Percentiles rank a stretch among this genome's conserved stretches.
These are phyloP conservation scores for Fusarium marasasianum DNA, from an alignment of 2,329 filamentous ascomycete genomes.

Conservation along the genomic window DNA sequence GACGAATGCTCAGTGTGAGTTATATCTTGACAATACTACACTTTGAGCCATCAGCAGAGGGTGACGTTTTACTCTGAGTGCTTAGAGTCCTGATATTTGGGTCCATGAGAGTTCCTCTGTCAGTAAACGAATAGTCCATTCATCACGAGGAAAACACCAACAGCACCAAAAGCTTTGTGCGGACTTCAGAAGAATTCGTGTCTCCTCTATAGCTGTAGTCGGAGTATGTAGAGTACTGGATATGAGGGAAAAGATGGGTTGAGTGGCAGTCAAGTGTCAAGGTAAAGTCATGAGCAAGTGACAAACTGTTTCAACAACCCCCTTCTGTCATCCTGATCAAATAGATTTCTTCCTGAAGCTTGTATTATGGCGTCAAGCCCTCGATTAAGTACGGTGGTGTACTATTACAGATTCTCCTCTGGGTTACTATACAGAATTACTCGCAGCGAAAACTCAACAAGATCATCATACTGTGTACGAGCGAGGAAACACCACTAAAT, in stretches of 20 bases:
- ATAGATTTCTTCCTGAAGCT: background rate
- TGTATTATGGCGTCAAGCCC: background rate
- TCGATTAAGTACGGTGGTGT: background rate
- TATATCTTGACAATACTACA: background rate
- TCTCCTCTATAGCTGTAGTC: too few relatives aligned
- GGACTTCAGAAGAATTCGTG: background rate
- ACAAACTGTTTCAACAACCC: too few relatives aligned
- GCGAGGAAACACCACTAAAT: background rate
- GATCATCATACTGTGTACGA: background rate
- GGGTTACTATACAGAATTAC: background rate
- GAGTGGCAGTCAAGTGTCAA: background rate
- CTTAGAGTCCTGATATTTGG: background rate
- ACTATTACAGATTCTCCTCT: too few relatives aligned
- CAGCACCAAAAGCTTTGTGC: background rate
- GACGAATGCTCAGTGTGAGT: background rate
- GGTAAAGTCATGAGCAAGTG: background rate
- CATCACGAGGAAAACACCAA: background rate
- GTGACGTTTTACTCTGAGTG: background rate
- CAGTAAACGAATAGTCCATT: background rate
- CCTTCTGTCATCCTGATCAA: background rate
- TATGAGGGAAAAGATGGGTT: background rate
- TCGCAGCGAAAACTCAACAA: background rate
- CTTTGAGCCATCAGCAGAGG: too few relatives aligned
- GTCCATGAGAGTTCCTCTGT: background rate
- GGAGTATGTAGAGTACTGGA: background rate